phyloP scores from a whole-genome alignment of 2,329 filamentous ascomycete genomes.

The Eutypella sp. region DNA sequence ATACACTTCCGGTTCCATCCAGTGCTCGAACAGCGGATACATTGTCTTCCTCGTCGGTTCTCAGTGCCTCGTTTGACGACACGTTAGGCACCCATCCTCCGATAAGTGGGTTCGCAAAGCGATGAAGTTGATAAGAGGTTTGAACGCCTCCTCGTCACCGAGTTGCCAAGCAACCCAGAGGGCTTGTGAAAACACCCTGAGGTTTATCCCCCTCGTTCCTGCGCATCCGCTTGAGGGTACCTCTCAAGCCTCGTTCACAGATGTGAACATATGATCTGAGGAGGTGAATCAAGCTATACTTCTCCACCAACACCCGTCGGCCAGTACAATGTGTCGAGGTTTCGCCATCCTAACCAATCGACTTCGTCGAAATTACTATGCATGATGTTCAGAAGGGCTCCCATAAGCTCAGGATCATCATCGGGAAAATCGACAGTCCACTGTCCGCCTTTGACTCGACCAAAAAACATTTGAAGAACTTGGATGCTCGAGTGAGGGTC shows the following conservation, averaged over 20 bases:
- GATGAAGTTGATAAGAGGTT: neutral
- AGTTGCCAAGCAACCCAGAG: constrained; percentile 1
- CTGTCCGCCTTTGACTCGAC: constrained; percentile 15
- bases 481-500: constrained; percentile 17
- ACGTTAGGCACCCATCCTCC: neutral
- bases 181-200: neutral
- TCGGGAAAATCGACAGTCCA: constrained; percentile 25
- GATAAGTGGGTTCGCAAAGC: neutral
- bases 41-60: too few species aligned
- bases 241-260: too few species aligned
- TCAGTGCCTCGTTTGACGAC: neutral
- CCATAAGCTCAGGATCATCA: constrained; percentile 24
- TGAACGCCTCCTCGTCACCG: neutral
- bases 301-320: constrained; percentile 21
- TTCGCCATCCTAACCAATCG: too few species aligned
- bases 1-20: neutral
- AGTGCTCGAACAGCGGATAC: neutral
- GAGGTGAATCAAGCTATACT: constrained; percentile 19
- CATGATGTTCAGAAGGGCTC: constrained; percentile 26
- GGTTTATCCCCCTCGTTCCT: too few species aligned
- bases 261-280: constrained; percentile 17
- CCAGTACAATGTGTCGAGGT: too few species aligned
- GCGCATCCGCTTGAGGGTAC: too few species aligned
- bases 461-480: constrained; percentile 18
- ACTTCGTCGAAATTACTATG: constrained; percentile 23